phyloP scores from a whole-genome alignment of 1,139 yeast species.

The Kurtzmaniella quercitrusa region DNA sequence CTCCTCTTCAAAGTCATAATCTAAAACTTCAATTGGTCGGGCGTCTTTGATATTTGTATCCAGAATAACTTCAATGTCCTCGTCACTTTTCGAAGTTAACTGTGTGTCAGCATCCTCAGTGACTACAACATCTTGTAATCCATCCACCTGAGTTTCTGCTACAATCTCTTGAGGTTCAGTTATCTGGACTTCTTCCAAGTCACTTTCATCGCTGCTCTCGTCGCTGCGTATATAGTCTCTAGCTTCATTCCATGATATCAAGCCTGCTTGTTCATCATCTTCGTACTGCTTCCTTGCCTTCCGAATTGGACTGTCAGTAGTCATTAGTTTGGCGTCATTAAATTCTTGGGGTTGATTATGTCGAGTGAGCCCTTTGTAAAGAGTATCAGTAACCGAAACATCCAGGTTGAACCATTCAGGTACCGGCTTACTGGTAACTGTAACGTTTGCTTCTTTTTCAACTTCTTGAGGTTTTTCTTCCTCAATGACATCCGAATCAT shows the following conservation, averaged over 20 bases:
- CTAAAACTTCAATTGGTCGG: constrained; percentile 18
- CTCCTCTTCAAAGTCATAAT: constrained; percentile 68
- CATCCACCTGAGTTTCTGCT: constrained; percentile 2
- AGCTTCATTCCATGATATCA: constrained; percentile 48
- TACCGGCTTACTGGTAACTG: background rate
- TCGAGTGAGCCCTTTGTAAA: background rate
- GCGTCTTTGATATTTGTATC: background rate
- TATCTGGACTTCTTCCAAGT: constrained; percentile 11
- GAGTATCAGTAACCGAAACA: constrained; percentile 5
- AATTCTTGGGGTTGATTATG: too few species aligned
- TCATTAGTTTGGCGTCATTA: too few species aligned
- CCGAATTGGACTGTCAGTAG: constrained; percentile 1
- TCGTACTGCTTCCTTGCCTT: constrained; percentile 12
- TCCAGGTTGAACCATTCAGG: constrained; percentile 12
- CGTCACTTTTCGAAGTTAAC: background rate
- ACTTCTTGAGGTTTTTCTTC: background rate
- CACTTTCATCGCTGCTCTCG: constrained; percentile 9
- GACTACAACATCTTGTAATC: background rate
- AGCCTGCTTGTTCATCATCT: constrained; percentile 47
- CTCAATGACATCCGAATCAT: background rate
- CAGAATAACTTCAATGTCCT: background rate
- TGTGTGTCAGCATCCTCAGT: background rate
- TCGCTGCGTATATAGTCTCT: constrained; percentile 19
- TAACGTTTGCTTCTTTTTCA: background rate
- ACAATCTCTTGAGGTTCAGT: constrained; percentile 5